Percentiles rank a stretch among this genome's conserved stretches.
phyloP scores from a whole-genome alignment of 2,329 filamentous ascomycete genomes.

The Talaromyces sp. region DNA sequence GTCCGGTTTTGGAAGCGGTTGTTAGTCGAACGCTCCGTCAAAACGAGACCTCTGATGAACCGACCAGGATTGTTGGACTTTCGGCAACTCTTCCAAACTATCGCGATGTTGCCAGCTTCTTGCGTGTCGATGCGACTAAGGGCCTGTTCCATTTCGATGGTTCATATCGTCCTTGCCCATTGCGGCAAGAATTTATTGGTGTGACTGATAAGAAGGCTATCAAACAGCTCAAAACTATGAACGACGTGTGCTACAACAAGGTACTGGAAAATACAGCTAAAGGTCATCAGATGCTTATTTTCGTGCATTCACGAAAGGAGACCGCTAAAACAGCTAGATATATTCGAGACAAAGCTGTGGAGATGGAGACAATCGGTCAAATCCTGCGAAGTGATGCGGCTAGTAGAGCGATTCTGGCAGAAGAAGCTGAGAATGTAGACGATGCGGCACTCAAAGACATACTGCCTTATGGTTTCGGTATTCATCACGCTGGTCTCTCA shows the following conservation, averaged over 20 bases:
- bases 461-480: conserved; percentile 92
- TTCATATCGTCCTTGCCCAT: conserved; percentile 84
- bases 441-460: conserved; percentile 90
- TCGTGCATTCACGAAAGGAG: conserved; percentile 96
- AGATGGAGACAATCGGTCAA: conserved; percentile 93
- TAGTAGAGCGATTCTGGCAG: conserved; percentile 78
- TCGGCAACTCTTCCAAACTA: conserved; percentile 97
- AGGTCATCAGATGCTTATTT: conserved; percentile 81
- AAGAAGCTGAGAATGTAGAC: conserved; percentile 74
- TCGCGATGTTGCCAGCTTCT: conserved; percentile 88
- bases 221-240: conserved; percentile 98
- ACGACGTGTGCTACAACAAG: conserved; percentile 97
- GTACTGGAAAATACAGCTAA: conserved; percentile 70
- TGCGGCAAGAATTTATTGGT: conserved; percentile 95
- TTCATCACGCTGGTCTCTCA: conserved; percentile 97
- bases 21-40: conserved; percentile 89
- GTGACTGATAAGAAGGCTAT: conserved; percentile 98
- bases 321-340: conserved; percentile 96
- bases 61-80: conserved; percentile 83
- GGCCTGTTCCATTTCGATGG: conserved; percentile 96
- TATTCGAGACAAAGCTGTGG: conserved; percentile 93
- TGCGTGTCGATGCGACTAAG: conserved; percentile 78
- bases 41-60: conserved; percentile 89
- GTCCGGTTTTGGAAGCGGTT: conserved; percentile 93
- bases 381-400: conserved; percentile 90